Evolutionary conservation across 495 filamentous ascomycete species (phyloP).

Genomic region (Lasiosphaeriaceae sp.): DNA sequence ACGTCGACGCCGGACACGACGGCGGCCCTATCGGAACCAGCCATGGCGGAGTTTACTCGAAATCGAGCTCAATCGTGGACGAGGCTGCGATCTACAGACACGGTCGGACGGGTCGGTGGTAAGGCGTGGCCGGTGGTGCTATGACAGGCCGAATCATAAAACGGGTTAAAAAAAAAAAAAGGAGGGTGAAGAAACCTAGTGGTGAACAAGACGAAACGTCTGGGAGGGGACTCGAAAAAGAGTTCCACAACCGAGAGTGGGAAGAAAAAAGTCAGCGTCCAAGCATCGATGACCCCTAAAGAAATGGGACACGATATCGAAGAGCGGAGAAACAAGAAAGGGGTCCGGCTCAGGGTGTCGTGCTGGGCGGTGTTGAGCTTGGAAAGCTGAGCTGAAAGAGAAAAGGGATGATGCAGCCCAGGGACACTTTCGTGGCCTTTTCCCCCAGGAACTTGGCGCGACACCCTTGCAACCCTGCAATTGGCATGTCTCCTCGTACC

Average conservation of each 20-base stretch:
- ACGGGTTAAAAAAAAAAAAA: constrained; percentile 22
- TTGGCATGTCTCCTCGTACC: background rate
- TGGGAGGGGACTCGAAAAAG: constrained; percentile 6
- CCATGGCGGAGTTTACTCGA: constrained; percentile 37
- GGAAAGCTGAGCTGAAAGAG: constrained; percentile 17
- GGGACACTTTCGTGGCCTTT: constrained; percentile 28
- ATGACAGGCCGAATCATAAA: constrained; percentile 22
- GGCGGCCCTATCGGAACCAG: constrained; percentile 42
- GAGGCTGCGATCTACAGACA: background rate
- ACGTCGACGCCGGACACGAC: constrained; percentile 64
- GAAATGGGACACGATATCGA: constrained; percentile 17
- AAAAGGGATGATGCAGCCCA: constrained; percentile 21
- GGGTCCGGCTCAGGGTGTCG: constrained; percentile 9
- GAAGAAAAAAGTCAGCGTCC: constrained; percentile 13
- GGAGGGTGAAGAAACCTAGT: constrained; percentile 8
- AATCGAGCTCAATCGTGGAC: background rate
- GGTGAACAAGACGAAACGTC: constrained; percentile 1
- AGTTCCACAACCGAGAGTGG: background rate
- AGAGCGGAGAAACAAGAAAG: constrained; percentile 15
- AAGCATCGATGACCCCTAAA: constrained; percentile 16
- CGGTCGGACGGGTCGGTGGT: constrained; percentile 10
- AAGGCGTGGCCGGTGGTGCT: constrained; percentile 6
- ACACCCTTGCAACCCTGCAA: background rate
- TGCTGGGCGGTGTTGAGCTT: constrained; percentile 21
- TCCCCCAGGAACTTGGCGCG: background rate